Evolutionary conservation across 805 yeast species (phyloP).

Genomic region (Candida ovalis): DNA sequence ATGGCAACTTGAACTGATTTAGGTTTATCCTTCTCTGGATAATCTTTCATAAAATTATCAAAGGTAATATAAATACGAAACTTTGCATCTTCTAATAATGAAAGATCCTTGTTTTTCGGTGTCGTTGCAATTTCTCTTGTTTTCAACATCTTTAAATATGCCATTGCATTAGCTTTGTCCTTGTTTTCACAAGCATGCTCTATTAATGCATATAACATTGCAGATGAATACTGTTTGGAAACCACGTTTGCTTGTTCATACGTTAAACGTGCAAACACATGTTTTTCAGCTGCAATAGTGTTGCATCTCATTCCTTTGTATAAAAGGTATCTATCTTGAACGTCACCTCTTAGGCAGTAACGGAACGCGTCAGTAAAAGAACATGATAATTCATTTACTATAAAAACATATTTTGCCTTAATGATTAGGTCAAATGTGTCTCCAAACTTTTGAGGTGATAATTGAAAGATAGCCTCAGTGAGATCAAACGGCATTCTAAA

Average conservation of each 20-base stretch:
- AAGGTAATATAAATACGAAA: not conserved
- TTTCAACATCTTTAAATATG: not conserved
- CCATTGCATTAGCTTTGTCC: not conserved
- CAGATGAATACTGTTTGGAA: not conserved
- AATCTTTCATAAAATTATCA: not conserved
- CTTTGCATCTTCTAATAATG: not conserved
- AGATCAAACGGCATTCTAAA: not conserved
- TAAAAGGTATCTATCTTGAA: not conserved
- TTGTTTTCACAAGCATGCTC: not conserved
- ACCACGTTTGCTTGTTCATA: not conserved
- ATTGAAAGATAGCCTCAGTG: not conserved
- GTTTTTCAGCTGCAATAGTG: not conserved
- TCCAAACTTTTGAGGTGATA: not conserved
- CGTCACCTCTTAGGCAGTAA: not conserved
- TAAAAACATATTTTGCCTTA: not conserved
- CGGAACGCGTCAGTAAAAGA: not conserved
- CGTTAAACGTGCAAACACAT: not conserved
- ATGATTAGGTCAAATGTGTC: not conserved
- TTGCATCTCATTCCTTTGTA: not conserved
- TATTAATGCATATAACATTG: not conserved
- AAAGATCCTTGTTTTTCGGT: not conserved
- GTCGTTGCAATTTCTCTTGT: not conserved
- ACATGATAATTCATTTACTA: not conserved
- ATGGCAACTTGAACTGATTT: not conserved
- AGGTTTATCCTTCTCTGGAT: not conserved